Conservation (phyloP, 257 asterid genomes). For the Solanum phureja region DNA sequence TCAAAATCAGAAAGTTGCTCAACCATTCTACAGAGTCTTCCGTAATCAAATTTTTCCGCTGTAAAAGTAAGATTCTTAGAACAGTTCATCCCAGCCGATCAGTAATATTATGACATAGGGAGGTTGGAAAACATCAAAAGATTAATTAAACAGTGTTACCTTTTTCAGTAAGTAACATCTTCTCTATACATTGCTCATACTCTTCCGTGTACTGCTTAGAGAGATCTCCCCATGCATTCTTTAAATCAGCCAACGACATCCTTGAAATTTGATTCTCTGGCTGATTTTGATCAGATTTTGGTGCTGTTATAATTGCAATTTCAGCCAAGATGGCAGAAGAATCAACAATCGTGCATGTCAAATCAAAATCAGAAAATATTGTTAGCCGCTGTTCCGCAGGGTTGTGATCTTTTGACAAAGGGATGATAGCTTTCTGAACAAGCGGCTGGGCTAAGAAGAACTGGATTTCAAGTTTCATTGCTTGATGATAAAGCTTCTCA, state of each 20-base stretch:
- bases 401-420: constrained; percentile 59
- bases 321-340: constrained; percentile 95
- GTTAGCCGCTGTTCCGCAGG: constrained; percentile 42
- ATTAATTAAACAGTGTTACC: constrained; percentile 24
- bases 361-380: constrained; percentile 88
- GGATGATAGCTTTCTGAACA: constrained; percentile 56
- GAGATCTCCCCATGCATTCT: constrained; percentile 63
- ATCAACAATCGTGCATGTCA: constrained; percentile 86
- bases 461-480: constrained; percentile 70
- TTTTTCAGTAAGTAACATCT: constrained; percentile 35
- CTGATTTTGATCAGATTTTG: constrained; percentile 50
- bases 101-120: background rate
- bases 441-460: constrained; percentile 84
- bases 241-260: constrained; percentile 60
- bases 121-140: background rate
- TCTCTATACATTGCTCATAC: constrained; percentile 80
- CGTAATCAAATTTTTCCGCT: constrained; percentile 52
- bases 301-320: constrained; percentile 70
- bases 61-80: constrained; percentile 12
- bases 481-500: constrained; percentile 83
- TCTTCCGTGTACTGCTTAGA: constrained; percentile 78
- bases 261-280: constrained; percentile 51
- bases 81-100: background rate
- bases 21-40: constrained; percentile 47
- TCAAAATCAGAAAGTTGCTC: constrained; percentile 71